Percentiles rank a stretch among this genome's conserved stretches.
These are phyloP conservation scores for Scutellaria baicalensis DNA, from an alignment of 257 asterid species.

Conservation along the genomic window DNA sequence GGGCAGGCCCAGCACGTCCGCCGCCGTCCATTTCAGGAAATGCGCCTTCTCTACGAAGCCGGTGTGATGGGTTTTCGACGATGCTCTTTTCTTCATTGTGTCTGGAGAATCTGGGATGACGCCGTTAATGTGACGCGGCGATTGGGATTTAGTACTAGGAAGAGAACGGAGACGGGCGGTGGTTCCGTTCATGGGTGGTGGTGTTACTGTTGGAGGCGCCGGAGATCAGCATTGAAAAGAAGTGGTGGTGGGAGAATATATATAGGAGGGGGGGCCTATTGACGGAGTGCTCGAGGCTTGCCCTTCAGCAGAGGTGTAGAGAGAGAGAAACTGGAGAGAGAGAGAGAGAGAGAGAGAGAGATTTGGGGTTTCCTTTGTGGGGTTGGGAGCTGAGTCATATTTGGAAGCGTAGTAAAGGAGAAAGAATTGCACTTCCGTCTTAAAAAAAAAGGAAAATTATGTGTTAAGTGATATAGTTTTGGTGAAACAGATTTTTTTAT, in stretches of 20 bases:
- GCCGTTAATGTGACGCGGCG: constrained; percentile 7
- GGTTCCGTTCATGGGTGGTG: constrained; percentile 35
- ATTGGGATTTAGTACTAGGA: constrained; percentile 2
- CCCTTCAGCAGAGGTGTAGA: too few relatives aligned
- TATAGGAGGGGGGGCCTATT: background rate
- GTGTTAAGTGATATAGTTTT: too few relatives aligned
- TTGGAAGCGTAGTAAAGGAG: background rate
- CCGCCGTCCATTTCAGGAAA: constrained; percentile 51
- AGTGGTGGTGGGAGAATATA: constrained; percentile 5
- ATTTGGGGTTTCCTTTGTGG: background rate
- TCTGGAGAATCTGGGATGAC: constrained; percentile 8
- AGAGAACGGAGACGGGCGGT: constrained; percentile 31
- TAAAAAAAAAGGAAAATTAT: too few relatives aligned
- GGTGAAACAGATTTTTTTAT: too few relatives aligned
- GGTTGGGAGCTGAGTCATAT: background rate
- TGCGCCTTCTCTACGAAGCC: background rate
- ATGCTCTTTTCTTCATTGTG: constrained; percentile 15
- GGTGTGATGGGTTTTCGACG: background rate
- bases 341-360: background rate
- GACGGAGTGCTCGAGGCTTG: constrained; percentile 27
- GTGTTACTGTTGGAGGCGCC: background rate
- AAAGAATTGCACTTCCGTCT: background rate
- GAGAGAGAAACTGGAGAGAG: too few relatives aligned
- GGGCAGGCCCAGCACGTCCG: constrained; percentile 25
- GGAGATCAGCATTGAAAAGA: constrained; percentile 5